Evolutionary conservation across 306 rosid species (phyloP).

Genomic region (Prinsepia uniflora): DNA sequence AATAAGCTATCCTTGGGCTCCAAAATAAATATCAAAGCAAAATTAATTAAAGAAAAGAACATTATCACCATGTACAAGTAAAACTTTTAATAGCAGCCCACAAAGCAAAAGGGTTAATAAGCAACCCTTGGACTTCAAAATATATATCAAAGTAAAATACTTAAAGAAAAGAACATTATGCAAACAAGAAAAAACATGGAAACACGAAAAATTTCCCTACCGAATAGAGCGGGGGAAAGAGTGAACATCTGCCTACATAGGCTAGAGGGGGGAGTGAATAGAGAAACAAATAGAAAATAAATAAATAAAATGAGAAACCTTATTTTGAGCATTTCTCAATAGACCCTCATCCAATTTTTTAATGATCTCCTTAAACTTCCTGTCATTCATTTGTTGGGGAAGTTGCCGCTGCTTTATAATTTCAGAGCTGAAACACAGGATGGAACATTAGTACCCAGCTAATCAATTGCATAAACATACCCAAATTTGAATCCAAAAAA

Average conservation of each 20-base stretch:
- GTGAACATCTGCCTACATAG: no score
- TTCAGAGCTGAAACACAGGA: slow-evolving; percentile 46
- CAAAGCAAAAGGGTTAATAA: background rate
- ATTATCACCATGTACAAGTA: background rate
- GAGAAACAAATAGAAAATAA: no score
- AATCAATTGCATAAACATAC: background rate
- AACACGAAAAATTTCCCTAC: background rate
- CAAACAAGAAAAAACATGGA: no score
- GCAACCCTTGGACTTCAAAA: background rate
- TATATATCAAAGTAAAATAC: background rate
- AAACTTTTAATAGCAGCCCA: background rate
- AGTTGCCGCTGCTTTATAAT: slow-evolving; percentile 40
- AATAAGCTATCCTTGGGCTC: background rate
- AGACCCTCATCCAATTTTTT: slow-evolving; percentile 83
- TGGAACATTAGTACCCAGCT: slow-evolving; percentile 10
- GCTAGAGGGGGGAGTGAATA: slow-evolving; percentile 9
- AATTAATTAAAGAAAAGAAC: background rate
- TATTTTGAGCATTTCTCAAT: slow-evolving; percentile 49
- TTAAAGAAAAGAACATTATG: background rate
- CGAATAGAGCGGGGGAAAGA: background rate
- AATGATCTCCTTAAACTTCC: slow-evolving; percentile 54
- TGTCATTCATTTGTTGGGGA: slow-evolving; percentile 40
- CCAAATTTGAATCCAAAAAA: background rate
- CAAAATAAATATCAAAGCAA: background rate
- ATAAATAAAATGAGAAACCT: slow-evolving; percentile 52